Percentiles rank a stretch among this genome's conserved stretches.
Conservation (phyloP, 768 basidiomycete species). For the Lactarius pseudohatsudake region DNA sequence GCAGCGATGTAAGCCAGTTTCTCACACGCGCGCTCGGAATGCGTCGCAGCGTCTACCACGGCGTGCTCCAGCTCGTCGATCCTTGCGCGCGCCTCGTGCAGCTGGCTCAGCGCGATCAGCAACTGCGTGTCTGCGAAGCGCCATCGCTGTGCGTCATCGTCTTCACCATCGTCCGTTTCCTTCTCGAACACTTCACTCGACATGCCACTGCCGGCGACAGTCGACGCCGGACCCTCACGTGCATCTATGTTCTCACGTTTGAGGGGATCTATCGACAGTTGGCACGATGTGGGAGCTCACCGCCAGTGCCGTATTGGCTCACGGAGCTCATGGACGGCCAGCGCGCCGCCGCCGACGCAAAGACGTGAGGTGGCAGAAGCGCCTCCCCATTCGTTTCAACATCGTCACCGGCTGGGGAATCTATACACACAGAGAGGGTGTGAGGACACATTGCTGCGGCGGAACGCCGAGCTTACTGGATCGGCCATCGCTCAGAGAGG, state of each 20-base stretch:
- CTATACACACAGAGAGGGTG: neutral
- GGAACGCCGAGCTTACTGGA: conserved; percentile 6
- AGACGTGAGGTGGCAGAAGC: neutral
- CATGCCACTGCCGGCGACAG: neutral
- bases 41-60: conserved; percentile 14
- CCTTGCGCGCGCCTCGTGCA: conserved; percentile 16
- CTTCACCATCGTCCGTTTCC: no score
- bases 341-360: neutral
- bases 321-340: neutral
- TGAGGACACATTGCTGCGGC: neutral
- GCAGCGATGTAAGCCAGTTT: conserved; percentile 17
- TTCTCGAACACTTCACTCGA: no score
- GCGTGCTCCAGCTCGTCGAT: conserved; percentile 23
- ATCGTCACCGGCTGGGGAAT: neutral
- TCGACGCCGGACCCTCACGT: neutral
- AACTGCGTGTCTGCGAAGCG: conserved; percentile 6
- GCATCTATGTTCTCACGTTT: neutral
- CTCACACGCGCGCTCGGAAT: conserved; percentile 19
- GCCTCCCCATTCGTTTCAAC: neutral
- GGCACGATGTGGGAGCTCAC: conserved; percentile 1
- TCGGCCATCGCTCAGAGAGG: neutral
- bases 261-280: neutral
- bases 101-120: conserved; percentile 12
- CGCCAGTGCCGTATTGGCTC: conserved; percentile 2
- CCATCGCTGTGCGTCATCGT: neutral